Percentiles rank a stretch among this genome's conserved stretches.
These are phyloP conservation scores for Domatiomyces globalis DNA, from an alignment of 2,329 filamentous ascomycete genomes.

Conservation along the genomic window DNA sequence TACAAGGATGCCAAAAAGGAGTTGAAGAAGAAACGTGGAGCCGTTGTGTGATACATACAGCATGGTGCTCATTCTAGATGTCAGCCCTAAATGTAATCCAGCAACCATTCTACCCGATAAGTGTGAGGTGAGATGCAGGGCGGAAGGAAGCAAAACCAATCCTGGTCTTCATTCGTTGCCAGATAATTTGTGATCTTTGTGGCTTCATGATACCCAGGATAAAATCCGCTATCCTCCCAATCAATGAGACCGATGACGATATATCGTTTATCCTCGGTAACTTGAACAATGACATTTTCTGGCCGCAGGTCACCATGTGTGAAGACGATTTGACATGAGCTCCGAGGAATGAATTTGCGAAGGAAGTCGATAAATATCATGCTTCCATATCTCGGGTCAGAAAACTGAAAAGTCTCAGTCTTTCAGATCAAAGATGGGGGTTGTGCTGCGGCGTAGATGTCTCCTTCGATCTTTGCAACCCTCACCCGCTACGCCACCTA, in stretches of 20 bases:
- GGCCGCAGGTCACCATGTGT: conserved; percentile 15
- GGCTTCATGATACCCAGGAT: conserved; percentile 20
- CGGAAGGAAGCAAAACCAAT: too few species aligned
- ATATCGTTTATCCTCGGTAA: not conserved
- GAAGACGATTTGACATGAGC: conserved; percentile 10
- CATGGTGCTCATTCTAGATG: too few species aligned
- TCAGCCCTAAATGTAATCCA: too few species aligned
- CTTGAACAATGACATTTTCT: conserved; percentile 16
- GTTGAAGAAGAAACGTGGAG: too few species aligned
- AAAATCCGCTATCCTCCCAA: conserved; percentile 20
- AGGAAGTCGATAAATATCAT: not conserved
- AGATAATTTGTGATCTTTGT: not conserved
- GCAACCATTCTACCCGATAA: too few species aligned
- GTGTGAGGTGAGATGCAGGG: too few species aligned
- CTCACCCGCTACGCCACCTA: too few species aligned
- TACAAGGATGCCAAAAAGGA: too few species aligned
- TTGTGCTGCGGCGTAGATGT: conserved; percentile 12
- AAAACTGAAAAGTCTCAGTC: conserved; percentile 17
- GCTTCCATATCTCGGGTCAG: not conserved
- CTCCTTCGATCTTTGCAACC: conserved; percentile 19
- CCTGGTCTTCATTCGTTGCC: too few species aligned
- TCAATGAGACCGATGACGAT: conserved; percentile 17
- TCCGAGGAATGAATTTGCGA: not conserved
- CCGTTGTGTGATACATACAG: too few species aligned
- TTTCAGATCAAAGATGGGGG: conserved; percentile 1